These are phyloP conservation scores for Ilyonectria destructans DNA, from an alignment of 2,329 filamentous ascomycete species.

Conservation along the genomic window DNA sequence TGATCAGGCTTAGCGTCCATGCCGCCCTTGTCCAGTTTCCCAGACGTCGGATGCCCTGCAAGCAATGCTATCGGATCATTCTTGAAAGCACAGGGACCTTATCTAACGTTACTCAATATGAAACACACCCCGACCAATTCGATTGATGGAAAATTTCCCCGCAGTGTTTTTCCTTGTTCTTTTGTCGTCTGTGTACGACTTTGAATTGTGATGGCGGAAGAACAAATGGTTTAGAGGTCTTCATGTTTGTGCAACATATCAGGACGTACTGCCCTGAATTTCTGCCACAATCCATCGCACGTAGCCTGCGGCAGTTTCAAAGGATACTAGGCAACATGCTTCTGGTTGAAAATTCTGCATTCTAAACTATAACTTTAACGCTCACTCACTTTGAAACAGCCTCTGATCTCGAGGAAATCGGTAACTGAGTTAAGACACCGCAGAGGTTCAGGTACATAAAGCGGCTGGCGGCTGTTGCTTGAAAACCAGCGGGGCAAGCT, in stretches of 20 bases:
- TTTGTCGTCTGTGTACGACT: not conserved
- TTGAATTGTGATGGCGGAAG: not conserved
- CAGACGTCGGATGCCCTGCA: not conserved
- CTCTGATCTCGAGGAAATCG: no score
- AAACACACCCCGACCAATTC: not conserved
- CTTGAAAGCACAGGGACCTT: not conserved
- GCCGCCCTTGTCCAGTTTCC: not conserved
- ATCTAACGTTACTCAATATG: not conserved
- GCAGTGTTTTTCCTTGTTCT: not conserved
- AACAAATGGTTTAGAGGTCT: not conserved
- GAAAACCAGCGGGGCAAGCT: slow-evolving; percentile 33
- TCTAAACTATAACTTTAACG: no score
- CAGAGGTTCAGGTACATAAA: not conserved
- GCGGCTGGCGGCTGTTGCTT: not conserved
- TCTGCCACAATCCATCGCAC: no score
- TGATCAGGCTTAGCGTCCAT: slow-evolving; percentile 10
- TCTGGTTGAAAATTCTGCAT: no score
- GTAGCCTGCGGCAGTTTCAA: no score
- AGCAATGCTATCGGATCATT: not conserved
- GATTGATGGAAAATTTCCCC: not conserved
- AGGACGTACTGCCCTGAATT: no score
- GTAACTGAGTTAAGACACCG: no score
- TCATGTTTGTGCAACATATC: no score
- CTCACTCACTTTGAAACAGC: no score
- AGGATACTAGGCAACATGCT: no score